Evolutionary conservation across 1,284 basidiomycete genomes (phyloP), one percentile per base, ranked within the genome.

Genomic region (Trametes sp.): DNA sequence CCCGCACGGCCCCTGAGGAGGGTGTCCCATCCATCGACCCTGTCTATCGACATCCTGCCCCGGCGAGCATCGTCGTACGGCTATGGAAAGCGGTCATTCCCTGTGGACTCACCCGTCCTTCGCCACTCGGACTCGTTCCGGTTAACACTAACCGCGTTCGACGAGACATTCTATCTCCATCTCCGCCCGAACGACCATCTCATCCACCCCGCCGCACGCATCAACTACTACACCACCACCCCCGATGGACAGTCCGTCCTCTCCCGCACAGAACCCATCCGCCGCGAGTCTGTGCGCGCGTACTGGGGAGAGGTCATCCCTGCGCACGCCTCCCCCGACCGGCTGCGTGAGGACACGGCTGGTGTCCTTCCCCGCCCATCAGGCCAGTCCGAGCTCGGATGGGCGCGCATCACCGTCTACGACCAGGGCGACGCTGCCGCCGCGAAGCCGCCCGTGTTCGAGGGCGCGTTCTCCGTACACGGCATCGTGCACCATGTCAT

Each of bases 401-500:
- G 85, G 83, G 91, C 90, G 16, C 84, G 87, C 23, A 87, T 93
- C 67, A 86, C 89, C 72, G 82, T 93, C 2, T 86, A 90, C 73
- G 75, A 87, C 68, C 84, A 88, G 68, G 90, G 89, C 35, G 83
- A 88, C 69, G 74, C 78, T 29, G 75, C 74, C 14, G 70, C 69
- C 55, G 81, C 81, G 61, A 65, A 80, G 31, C 71, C 84, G 4
- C 89, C 89, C 2, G 74, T 84, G 2, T 93, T 89, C 72, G 92
- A 95, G 72, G 94, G 94, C 58, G 86, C 88, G 9, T 95, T 95
- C 77, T 83, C 84, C 10, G 82, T 85, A 19, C 76, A 85, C 50
- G 92, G 92, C 21, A 80, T 87, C 60, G 80, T 84, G n/a, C 87
- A 93, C 76, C 90, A 94, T 72, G 81, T 95, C 66, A 81, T 89